Conservation (phyloP, 78 protist species). For the Chrysochromulina tobinii region DNA sequence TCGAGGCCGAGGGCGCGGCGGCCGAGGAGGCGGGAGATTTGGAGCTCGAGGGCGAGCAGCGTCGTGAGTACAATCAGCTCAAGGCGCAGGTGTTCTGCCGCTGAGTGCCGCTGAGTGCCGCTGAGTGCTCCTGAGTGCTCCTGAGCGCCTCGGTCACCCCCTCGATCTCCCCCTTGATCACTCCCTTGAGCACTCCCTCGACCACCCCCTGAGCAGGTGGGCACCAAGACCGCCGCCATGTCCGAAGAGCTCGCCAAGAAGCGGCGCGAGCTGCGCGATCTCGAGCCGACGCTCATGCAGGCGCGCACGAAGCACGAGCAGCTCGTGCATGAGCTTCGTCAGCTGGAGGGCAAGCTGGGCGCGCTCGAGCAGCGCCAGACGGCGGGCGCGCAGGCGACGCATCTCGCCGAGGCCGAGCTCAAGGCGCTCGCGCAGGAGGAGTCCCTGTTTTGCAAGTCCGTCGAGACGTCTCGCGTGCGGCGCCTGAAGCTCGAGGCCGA, state of each 20-base stretch:
- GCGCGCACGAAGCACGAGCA: not conserved
- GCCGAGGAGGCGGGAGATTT: not conserved
- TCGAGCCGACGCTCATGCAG: not conserved
- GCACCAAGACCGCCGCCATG: not conserved
- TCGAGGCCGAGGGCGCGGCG: not conserved
- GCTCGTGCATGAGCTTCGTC: no score
- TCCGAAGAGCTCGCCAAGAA: not conserved
- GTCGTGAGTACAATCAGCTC: not conserved
- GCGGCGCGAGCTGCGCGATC: not conserved
- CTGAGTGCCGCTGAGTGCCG: no score
- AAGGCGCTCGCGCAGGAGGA: no score
- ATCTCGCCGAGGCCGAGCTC: no score
- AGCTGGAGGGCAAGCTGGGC: not conserved
- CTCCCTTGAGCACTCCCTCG: no score
- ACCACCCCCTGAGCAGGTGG: not conserved
- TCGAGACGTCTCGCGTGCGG: not conserved
- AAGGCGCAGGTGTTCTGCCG: not conserved
- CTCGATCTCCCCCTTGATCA: no score
- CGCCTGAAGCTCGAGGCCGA: not conserved
- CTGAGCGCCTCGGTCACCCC: no score
- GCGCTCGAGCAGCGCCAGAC: not conserved
- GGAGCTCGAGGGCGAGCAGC: not conserved
- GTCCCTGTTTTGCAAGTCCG: no score
- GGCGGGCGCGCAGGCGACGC: not conserved
- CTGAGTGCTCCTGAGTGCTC: no score